Conservation (phyloP, 768 basidiomycete genomes). For the Galerina sulciceps region DNA sequence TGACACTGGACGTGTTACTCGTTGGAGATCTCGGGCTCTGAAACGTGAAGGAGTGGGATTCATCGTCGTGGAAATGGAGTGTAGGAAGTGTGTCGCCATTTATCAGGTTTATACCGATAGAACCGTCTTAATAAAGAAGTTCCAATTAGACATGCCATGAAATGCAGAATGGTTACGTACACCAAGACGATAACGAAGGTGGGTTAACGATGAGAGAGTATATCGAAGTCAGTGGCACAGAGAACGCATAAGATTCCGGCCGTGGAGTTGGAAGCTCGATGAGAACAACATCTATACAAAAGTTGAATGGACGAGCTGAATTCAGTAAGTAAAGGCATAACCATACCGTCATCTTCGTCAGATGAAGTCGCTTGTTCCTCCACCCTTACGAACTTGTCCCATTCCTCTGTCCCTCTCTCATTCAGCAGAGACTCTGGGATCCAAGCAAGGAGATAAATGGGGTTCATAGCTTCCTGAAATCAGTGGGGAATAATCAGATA, state of each 20-base stretch:
- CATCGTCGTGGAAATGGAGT: slow-evolving; percentile 96
- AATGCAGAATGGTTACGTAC: slow-evolving; percentile 42
- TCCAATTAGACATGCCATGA: slow-evolving; percentile 9
- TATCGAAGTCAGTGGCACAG: slow-evolving; percentile 87
- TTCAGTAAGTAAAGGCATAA: slow-evolving; percentile 5
- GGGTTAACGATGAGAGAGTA: slow-evolving; percentile 89
- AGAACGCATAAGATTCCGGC: slow-evolving; percentile 93
- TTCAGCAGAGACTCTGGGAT: slow-evolving; percentile 87
- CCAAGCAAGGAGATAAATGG: slow-evolving; percentile 88
- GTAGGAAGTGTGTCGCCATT: slow-evolving; percentile 86
- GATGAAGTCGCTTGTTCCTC: slow-evolving; percentile 65
- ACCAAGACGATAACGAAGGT: slow-evolving; percentile 85
- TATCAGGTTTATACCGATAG: slow-evolving; percentile 86
- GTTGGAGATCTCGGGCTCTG: slow-evolving; percentile 42
- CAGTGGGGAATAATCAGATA: not conserved
- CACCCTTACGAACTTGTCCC: slow-evolving; percentile 88
- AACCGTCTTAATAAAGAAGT: slow-evolving; percentile 63
- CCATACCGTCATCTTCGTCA: slow-evolving; percentile 76
- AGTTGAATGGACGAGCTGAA: not conserved
- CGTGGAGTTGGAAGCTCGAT: slow-evolving; percentile 84
- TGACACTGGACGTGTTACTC: slow-evolving; percentile 37
- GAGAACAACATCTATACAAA: slow-evolving; percentile 70
- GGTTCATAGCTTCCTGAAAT: slow-evolving; percentile 72
- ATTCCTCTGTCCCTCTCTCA: slow-evolving; percentile 81
- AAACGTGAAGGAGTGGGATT: slow-evolving; percentile 79